Evolutionary conservation across 106 monocot species (phyloP).

Genomic region (Dendrobium catenatum): DNA sequence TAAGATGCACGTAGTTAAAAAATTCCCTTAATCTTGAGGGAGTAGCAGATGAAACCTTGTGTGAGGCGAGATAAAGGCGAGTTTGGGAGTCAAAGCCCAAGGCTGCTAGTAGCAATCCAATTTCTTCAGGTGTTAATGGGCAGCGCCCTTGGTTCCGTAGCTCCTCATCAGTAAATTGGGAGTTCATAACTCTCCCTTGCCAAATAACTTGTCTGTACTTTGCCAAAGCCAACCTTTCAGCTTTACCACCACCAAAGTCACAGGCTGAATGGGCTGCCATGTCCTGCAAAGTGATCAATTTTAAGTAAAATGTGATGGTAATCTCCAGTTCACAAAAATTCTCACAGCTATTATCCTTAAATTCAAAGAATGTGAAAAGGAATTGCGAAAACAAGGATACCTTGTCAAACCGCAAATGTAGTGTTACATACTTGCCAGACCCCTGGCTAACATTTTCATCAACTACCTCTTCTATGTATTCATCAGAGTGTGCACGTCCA

Average conservation of each 20-base stretch:
- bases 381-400: constrained; percentile 15
- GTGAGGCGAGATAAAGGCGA: constrained; percentile 87
- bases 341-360: too few species aligned
- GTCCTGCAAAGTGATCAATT: constrained; percentile 40
- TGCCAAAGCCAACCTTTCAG: constrained; percentile 75
- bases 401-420: constrained; percentile 97
- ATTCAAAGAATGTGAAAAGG: too few species aligned
- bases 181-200: constrained; percentile 95
- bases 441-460: constrained; percentile 16
- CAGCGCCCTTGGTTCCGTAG: constrained; percentile 74
- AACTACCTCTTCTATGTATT: constrained; percentile 28
- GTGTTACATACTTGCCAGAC: constrained; percentile 53
- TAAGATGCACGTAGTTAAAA: not conserved
- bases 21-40: not conserved
- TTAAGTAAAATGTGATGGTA: not conserved
- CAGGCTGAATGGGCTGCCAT: constrained; percentile 98
- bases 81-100: constrained; percentile 80
- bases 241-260: constrained; percentile 96
- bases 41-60: constrained; percentile 48
- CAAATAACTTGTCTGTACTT: constrained; percentile 95
- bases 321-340: too few species aligned
- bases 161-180: constrained; percentile 89
- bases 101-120: constrained; percentile 79
- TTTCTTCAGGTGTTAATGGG: constrained; percentile 91
- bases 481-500: constrained; percentile 11